Evolutionary conservation across 1,284 basidiomycete species (phyloP).

Genomic region (Bjerkandera adusta): DNA sequence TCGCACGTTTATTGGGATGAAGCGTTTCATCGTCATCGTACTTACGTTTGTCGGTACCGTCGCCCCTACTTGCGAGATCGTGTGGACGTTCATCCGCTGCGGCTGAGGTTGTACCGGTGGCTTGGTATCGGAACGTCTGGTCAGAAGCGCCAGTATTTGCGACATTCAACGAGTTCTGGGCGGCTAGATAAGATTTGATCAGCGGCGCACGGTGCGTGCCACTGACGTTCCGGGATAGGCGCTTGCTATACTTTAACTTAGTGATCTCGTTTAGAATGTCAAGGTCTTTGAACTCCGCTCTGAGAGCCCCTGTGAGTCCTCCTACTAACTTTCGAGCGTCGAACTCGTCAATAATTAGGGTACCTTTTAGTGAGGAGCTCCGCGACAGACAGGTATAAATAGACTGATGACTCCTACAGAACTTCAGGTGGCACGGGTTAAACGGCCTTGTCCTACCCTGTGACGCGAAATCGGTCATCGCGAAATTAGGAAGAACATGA

Average conservation of each 20-base stretch:
- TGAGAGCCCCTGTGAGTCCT: conserved; percentile 18
- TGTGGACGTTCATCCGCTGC: too few species aligned
- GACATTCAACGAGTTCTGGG: too few species aligned
- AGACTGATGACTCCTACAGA: conserved; percentile 15
- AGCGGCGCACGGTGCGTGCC: too few species aligned
- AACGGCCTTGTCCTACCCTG: not conserved
- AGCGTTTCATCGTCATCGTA: too few species aligned
- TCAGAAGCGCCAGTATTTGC: too few species aligned
- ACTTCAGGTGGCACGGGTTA: conserved; percentile 9
- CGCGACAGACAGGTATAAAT: conserved; percentile 19
- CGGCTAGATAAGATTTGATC: too few species aligned
- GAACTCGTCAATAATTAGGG: conserved; percentile 32
- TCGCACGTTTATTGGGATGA: too few species aligned
- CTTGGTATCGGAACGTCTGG: too few species aligned
- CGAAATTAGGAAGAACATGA: not conserved
- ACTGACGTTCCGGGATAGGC: too few species aligned
- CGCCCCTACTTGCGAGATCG: too few species aligned
- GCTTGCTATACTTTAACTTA: conserved; percentile 19
- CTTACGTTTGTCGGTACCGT: too few species aligned
- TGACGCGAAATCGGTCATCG: not conserved
- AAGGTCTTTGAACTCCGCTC: conserved; percentile 31
- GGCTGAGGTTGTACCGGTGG: too few species aligned
- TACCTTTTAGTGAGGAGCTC: conserved; percentile 19
- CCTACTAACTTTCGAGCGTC: conserved; percentile 23
- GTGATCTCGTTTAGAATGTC: conserved; percentile 35